phyloP scores from a whole-genome alignment of 306 rosid genomes.

The Sicyos baderoa region DNA sequence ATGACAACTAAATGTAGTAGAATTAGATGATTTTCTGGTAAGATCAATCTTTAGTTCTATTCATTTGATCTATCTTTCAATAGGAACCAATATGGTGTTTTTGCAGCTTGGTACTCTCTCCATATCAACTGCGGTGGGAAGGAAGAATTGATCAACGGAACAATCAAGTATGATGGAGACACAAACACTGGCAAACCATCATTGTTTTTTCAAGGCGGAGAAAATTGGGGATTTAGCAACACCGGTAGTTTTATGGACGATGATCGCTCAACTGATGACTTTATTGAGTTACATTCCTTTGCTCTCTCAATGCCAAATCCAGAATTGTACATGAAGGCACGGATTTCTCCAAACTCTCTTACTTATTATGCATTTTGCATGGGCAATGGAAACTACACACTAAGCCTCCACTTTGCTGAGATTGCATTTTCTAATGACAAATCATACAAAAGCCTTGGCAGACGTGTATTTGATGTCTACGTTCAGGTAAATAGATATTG shows the following conservation, averaged over 20 bases:
- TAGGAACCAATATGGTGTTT: constrained; percentile 8
- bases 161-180: constrained; percentile 38
- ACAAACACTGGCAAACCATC: constrained; percentile 26
- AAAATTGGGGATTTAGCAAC: constrained; percentile 47
- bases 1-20: no score
- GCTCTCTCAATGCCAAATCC: constrained; percentile 24
- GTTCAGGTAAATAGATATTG: constrained; percentile 28
- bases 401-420: constrained; percentile 40
- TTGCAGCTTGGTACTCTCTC: constrained; percentile 37
- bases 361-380: constrained; percentile 30
- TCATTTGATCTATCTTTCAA: background rate
- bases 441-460: constrained; percentile 36
- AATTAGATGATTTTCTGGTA: no score
- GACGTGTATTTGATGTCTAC: constrained; percentile 40
- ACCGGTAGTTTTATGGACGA: constrained; percentile 43
- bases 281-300: constrained; percentile 18
- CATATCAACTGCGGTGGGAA: constrained; percentile 59
- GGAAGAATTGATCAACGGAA: constrained; percentile 5
- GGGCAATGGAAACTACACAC: constrained; percentile 32
- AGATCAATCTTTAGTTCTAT: background rate
- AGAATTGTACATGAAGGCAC: constrained; percentile 47
- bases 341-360: constrained; percentile 51
- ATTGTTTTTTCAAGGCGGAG: constrained; percentile 3
- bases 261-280: background rate
- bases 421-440: constrained; percentile 18